Conservation (phyloP, 2,329 filamentous ascomycete species). For the Penicillium sp. region DNA sequence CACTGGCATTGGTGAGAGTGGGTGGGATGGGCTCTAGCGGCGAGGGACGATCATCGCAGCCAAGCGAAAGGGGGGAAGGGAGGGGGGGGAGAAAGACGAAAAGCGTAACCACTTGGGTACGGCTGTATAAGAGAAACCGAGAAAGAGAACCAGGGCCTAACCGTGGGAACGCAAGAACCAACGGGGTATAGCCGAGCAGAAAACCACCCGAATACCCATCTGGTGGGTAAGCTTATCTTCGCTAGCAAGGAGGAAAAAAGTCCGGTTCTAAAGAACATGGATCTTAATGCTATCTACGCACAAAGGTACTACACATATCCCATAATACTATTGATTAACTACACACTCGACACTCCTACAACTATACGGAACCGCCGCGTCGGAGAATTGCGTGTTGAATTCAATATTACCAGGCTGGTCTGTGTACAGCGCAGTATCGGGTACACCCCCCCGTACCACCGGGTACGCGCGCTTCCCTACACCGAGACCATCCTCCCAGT, state of each 20-base stretch:
- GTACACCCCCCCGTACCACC: too few species aligned
- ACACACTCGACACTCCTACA: constrained; percentile 4
- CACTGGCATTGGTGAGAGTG: constrained; percentile 14
- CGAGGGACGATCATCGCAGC: constrained; percentile 22
- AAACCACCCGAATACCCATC: constrained; percentile 1
- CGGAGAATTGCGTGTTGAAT: too few species aligned
- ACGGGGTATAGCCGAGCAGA: constrained; percentile 19
- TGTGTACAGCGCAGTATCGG: too few species aligned
- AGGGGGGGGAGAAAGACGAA: neutral
- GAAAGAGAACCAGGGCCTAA: constrained; percentile 7
- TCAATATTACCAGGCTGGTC: too few species aligned
- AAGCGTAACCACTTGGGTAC: neutral
- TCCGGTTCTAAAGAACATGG: too few species aligned
- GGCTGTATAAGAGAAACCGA: constrained; percentile 8
- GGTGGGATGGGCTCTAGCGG: constrained; percentile 12
- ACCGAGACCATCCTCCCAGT: too few species aligned
- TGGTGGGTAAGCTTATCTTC: constrained; percentile 12
- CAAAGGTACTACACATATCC: too few species aligned
- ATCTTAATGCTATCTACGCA: too few species aligned
- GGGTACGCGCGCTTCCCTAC: too few species aligned
- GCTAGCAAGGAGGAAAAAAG: too few species aligned
- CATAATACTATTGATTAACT: too few species aligned
- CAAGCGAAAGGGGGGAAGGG: constrained; percentile 13
- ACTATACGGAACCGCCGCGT: too few species aligned
- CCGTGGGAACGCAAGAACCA: constrained; percentile 15